These are phyloP conservation scores for Striga hermonthica DNA, from an alignment of 305 asterid genomes.

Conservation along the genomic window DNA sequence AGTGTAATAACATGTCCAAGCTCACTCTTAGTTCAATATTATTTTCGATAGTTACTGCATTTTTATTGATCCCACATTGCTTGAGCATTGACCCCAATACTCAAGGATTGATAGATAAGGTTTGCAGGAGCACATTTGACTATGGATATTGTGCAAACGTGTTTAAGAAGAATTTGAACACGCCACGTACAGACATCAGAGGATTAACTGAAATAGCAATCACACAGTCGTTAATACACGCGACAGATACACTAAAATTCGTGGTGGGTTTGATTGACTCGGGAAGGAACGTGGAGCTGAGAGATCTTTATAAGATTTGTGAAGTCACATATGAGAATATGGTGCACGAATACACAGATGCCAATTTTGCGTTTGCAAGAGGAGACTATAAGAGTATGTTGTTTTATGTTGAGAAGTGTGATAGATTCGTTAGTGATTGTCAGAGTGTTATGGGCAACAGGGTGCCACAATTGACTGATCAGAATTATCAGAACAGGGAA, in stretches of 20 bases:
- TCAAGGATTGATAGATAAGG: too few species aligned
- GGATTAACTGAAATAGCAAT: neutral
- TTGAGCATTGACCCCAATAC: neutral
- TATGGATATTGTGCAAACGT: neutral
- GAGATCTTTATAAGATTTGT: neutral
- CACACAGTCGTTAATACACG: neutral
- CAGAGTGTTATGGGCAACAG: neutral
- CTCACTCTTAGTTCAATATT: neutral
- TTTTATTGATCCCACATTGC: neutral
- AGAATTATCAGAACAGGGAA: neutral
- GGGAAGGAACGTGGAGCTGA: neutral
- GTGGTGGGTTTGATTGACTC: too few species aligned
- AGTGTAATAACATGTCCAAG: too few species aligned
- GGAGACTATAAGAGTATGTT: neutral
- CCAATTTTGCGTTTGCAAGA: neutral
- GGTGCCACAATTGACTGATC: neutral
- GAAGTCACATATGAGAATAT: neutral
- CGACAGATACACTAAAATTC: neutral
- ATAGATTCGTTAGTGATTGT: neutral
- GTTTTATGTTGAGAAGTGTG: neutral
- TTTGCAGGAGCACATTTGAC: neutral
- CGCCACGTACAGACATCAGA: neutral
- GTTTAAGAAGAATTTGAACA: neutral
- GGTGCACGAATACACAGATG: neutral
- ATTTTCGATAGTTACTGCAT: neutral